phyloP scores from a whole-genome alignment of 73 alveolate species.

The Paramecium caudatum region DNA sequence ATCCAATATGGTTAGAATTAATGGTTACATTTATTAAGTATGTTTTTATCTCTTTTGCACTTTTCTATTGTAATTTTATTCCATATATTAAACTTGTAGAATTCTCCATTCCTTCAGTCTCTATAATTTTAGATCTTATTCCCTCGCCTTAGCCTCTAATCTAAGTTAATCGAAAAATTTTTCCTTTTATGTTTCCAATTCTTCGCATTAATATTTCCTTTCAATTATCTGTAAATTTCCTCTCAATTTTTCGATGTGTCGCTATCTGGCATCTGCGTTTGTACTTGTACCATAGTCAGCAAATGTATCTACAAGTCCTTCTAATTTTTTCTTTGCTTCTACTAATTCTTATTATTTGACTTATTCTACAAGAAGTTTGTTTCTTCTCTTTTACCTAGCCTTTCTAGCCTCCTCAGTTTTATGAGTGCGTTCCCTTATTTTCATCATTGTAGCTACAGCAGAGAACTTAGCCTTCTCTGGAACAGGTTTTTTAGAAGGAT shows the following conservation, averaged over 20 bases:
- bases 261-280: not conserved
- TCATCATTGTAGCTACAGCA: constrained; percentile 69
- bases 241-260: not conserved
- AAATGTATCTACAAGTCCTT: constrained; percentile 25
- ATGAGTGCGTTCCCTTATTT: constrained; percentile 45
- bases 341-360: constrained; percentile 30
- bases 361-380: constrained; percentile 52
- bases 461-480: constrained; percentile 64
- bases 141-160: constrained; percentile 53
- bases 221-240: constrained; percentile 38
- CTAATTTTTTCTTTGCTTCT: constrained; percentile 49
- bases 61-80: constrained; percentile 43
- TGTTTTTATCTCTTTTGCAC: constrained; percentile 39
- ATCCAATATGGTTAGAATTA: constrained; percentile 41
- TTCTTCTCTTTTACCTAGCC: constrained; percentile 49
- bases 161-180: constrained; percentile 36
- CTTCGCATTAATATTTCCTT: not conserved
- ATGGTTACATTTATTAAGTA: constrained; percentile 50
- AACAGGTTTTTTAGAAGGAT: constrained; percentile 63
- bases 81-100: constrained; percentile 37
- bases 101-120: constrained; percentile 52
- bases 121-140: not conserved
- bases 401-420: constrained; percentile 64
- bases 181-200: constrained; percentile 33
- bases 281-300: not conserved